phyloP scores from a whole-genome alignment of 2,329 filamentous ascomycete species.

The Teratosphaeriaceae sp. region DNA sequence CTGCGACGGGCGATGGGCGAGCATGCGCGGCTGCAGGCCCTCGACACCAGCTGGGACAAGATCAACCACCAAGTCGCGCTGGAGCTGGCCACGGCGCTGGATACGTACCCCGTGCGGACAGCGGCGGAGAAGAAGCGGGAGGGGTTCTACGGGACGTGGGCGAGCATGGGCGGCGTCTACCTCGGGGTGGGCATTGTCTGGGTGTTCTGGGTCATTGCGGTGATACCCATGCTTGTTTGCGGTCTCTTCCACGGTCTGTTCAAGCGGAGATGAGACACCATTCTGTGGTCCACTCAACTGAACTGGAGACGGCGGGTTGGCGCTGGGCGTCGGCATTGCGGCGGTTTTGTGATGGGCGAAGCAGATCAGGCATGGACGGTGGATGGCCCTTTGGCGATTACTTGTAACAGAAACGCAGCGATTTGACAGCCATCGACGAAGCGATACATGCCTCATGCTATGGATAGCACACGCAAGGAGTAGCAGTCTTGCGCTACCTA shows the following conservation, averaged over 20 bases:
- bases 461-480: too few species aligned
- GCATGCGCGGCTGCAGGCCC: constrained; percentile 50
- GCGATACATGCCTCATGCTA: too few species aligned
- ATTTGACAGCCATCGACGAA: too few species aligned
- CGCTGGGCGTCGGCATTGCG: too few species aligned
- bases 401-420: too few species aligned
- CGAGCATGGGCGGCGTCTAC: constrained; percentile 23
- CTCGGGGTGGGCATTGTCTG: constrained; percentile 29
- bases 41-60: constrained; percentile 62
- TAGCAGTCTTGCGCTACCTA: too few species aligned
- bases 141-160: constrained; percentile 23
- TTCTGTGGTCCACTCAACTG: too few species aligned
- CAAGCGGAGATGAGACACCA: constrained; percentile 9
- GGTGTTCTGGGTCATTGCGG: constrained; percentile 31
- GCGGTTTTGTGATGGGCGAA: too few species aligned
- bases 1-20: constrained; percentile 42
- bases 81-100: constrained; percentile 49
- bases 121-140: constrained; percentile 12
- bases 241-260: constrained; percentile 27
- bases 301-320: too few species aligned
- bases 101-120: constrained; percentile 8
- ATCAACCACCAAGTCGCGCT: constrained; percentile 65
- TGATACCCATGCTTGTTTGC: constrained; percentile 27
- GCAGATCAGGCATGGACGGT: too few species aligned
- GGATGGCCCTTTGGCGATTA: too few species aligned